phyloP scores from a whole-genome alignment of 139 green algal genomes.

The Bryopsis sp. region DNA sequence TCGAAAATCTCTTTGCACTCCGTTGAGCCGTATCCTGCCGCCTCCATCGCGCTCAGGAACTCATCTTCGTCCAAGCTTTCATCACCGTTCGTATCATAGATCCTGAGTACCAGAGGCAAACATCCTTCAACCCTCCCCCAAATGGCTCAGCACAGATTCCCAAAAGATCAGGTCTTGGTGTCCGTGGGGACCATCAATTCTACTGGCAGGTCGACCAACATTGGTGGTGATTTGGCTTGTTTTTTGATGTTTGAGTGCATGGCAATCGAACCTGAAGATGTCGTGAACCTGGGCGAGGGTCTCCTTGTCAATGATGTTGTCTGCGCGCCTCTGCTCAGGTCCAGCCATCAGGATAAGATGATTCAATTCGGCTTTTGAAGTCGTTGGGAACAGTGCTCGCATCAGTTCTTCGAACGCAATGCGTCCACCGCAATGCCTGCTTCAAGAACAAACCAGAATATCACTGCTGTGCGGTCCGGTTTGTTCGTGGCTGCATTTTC shows the following conservation, averaged over 20 bases:
- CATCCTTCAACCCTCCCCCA: too few species aligned
- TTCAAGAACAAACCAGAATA: too few species aligned
- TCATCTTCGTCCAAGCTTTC: conserved; percentile 1
- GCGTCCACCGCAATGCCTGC: too few species aligned
- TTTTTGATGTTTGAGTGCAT: too few species aligned
- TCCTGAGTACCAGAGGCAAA: neutral
- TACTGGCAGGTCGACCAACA: too few species aligned
- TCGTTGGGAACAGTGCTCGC: neutral
- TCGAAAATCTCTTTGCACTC: conserved; percentile 6
- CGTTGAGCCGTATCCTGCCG: neutral
- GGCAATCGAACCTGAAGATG: conserved; percentile 15
- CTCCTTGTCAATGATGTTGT: neutral
- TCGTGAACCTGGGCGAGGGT: neutral
- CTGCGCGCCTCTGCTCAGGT: neutral
- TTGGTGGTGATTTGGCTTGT: too few species aligned
- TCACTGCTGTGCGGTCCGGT: too few species aligned
- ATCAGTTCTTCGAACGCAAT: conserved; percentile 9
- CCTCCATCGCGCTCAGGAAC: conserved; percentile 6
- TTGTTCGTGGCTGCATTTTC: neutral
- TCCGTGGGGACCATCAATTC: too few species aligned
- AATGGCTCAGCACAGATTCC: too few species aligned
- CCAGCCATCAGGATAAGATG: neutral
- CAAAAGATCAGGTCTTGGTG: too few species aligned
- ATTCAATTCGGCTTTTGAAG: neutral
- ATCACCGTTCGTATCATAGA: conserved; percentile 15